Conservation (phyloP, 1,284 basidiomycete genomes). For the Ceratobasidium sp. region DNA sequence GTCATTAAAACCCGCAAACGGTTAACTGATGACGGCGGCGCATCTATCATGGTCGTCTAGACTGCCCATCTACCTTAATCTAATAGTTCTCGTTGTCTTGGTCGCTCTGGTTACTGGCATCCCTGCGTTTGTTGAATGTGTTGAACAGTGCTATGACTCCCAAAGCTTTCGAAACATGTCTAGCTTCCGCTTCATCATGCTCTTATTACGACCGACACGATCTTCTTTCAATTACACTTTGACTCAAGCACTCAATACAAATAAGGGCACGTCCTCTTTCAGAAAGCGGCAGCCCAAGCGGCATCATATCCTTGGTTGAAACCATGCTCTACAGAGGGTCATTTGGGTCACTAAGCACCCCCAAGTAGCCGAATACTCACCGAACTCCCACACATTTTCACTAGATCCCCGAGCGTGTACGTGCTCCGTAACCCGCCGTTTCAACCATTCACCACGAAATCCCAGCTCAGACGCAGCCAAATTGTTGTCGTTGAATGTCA, state of each 20-base stretch:
- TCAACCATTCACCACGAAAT: slow-evolving; percentile 69
- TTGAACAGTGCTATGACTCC: no score
- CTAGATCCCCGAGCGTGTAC: slow-evolving; percentile 57
- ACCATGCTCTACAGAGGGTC: slow-evolving; percentile 60
- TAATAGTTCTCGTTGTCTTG: not conserved
- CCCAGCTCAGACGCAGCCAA: slow-evolving; percentile 65
- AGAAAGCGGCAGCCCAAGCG: slow-evolving; percentile 50
- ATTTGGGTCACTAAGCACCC: slow-evolving; percentile 47
- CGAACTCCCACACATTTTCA: slow-evolving; percentile 70
- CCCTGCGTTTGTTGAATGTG: no score
- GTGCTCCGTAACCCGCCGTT: slow-evolving; percentile 62
- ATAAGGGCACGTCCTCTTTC: not conserved
- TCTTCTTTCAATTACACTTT: not conserved
- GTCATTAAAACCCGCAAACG: slow-evolving; percentile 46
- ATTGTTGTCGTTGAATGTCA: slow-evolving; percentile 52
- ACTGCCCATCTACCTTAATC: not conserved
- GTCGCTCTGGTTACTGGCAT: no score
- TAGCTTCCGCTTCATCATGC: not conserved
- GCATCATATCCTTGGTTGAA: slow-evolving; percentile 62
- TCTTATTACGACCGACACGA: not conserved
- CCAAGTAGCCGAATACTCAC: slow-evolving; percentile 55
- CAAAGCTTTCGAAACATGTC: not conserved
- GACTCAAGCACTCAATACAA: not conserved
- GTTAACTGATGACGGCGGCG: slow-evolving; percentile 46
- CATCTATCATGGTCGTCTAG: slow-evolving; percentile 46